A percentile compares a stretch with the other conserved stretches of the same genome.
These are phyloP conservation scores for Porpolomopsis calyptriformis DNA, from an alignment of 768 basidiomycete species.

Conservation along the genomic window DNA sequence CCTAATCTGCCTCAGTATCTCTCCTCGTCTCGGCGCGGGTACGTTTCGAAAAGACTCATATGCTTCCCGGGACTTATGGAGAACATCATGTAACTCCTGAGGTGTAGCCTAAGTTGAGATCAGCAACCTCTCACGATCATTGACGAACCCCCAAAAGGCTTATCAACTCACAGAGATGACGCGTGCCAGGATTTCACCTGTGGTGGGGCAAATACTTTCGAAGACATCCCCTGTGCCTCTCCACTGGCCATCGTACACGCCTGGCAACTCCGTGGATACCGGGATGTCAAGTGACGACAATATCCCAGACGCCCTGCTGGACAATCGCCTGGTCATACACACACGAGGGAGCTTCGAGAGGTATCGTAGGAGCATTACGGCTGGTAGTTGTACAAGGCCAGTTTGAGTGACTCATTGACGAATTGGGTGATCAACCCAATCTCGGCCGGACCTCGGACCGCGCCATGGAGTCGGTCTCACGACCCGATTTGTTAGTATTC, in stretches of 20 bases:
- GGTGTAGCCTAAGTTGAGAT: conserved; percentile 44
- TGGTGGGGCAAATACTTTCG: conserved; percentile 71
- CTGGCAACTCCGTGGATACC: conserved; percentile 44
- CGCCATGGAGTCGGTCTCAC: too few relatives aligned
- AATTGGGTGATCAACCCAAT: too few relatives aligned
- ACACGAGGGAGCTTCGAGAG: neutral
- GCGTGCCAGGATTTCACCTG: conserved; percentile 72
- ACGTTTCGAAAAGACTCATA: conserved; percentile 58
- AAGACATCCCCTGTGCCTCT: conserved; percentile 62
- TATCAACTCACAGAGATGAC: conserved; percentile 48
- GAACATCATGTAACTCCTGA: conserved; percentile 56
- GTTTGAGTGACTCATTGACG: too few relatives aligned
- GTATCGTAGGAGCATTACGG: neutral
- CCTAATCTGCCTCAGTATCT: conserved; percentile 79
- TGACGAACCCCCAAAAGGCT: too few relatives aligned
- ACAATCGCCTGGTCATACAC: conserved; percentile 37
- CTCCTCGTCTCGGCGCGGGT: conserved; percentile 82
- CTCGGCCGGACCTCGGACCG: too few relatives aligned
- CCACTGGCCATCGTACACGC: conserved; percentile 82
- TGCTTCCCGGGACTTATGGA: conserved; percentile 67
- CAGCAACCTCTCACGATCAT: neutral
- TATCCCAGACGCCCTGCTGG: conserved; percentile 58
- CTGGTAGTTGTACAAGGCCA: neutral
- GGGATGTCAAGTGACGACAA: conserved; percentile 56
- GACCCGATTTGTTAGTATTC: too few relatives aligned